Base-by-base conservation (phyloP, 345 rosid genomes). In the Melaleuca quinquenervia region DNA sequence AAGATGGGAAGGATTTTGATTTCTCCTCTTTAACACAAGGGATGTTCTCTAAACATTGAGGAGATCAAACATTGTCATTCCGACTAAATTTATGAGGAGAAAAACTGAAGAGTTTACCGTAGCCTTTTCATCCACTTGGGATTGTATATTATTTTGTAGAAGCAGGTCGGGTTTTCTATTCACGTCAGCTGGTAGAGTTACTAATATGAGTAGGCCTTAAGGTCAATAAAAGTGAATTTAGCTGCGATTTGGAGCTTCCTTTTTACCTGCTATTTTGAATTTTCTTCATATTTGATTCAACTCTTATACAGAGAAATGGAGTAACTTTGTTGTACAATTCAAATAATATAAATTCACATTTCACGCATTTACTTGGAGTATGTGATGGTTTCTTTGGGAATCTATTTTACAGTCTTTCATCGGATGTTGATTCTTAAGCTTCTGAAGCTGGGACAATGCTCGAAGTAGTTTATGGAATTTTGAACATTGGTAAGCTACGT, bases 21-120 rank as follows among this genome's bases (percentile, higher is more conserved):
- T 98, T 97, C 93, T 96, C 99, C 36, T 95, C 98, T 21, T 87
- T 96, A 90, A 97, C 96, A 75, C 93, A 94, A 89, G 99, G 98
- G 86, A 91, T 96, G 97, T 97, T 97, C 89, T 55, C 95, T 18
- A 97, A 95, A 93, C 94, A 89, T 56, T 96, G 87, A 90, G 60
- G n/a, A 82, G 44, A 52, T 52, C 53, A 50, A 82, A 82, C n/a
- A 54, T 29, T 54, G 41, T 24, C 62, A 70, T 32, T 70, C 48
- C 26, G 0, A 20, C 80, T 70, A 70, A 70, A 70, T 36, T 70
- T 20, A 36, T 36, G 80, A 70, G 80, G 11, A 70, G 18, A 70
- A 56, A 32, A 64, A 70, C 24, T 1, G 2, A 70, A 70, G 80
- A 70, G 48, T 44, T 18, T 70, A 70, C 26, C 8, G 48, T 18